These are phyloP conservation scores for Podila clonocystis DNA, from an alignment of 192 early-diverging fungal genomes.

Conservation along the genomic window DNA sequence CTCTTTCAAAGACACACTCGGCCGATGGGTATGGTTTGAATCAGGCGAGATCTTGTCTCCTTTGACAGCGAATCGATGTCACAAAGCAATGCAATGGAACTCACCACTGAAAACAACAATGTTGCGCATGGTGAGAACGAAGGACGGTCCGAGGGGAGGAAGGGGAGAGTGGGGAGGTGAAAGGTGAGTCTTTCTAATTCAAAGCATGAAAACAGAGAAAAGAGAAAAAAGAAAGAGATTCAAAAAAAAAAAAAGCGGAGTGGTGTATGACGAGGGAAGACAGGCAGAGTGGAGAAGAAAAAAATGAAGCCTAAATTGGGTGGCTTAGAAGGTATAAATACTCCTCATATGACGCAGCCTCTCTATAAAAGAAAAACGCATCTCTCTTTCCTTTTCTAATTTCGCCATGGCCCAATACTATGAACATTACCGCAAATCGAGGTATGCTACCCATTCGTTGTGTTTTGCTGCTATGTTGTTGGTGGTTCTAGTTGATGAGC, in stretches of 20 bases:
- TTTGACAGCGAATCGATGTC: not conserved
- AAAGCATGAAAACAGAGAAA: not conserved
- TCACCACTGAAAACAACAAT: conserved; percentile 74
- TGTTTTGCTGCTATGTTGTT: too few relatives aligned
- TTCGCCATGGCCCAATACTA: conserved; percentile 67
- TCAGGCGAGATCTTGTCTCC: not conserved
- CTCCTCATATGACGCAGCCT: not conserved
- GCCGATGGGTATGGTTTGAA: not conserved
- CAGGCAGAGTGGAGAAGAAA: not conserved
- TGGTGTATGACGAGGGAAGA: not conserved
- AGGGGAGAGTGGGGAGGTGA: not conserved
- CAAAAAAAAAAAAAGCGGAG: not conserved
- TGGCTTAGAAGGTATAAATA: not conserved
- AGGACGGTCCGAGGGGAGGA: not conserved
- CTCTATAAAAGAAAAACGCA: not conserved
- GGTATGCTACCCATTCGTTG: conserved; percentile 33
- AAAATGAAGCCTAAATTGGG: conserved; percentile 3
- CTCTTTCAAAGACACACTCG: too few relatives aligned
- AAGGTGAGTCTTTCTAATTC: not conserved
- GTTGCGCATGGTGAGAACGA: conserved; percentile 73
- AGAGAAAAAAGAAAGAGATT: not conserved
- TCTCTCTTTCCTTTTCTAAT: conserved; percentile 10
- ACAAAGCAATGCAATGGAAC: not conserved
- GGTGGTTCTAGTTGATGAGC: not conserved
- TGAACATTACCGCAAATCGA: conserved; percentile 78